phyloP scores from a whole-genome alignment of 257 asterid genomes.

The Buddleja alternifolia region DNA sequence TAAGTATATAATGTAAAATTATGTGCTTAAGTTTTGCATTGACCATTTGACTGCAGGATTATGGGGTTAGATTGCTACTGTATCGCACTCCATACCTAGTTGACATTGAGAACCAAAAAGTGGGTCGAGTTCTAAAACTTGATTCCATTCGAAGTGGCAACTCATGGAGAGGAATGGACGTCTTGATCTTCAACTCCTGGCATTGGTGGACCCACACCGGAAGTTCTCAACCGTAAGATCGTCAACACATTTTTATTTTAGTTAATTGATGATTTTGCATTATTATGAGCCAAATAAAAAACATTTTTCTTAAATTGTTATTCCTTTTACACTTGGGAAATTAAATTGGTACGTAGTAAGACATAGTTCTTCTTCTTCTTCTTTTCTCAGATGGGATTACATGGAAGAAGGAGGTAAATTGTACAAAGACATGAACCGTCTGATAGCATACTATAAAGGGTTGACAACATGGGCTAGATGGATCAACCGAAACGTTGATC shows the following conservation, averaged over 20 bases:
- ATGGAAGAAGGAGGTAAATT: conserved; percentile 64
- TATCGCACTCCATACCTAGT: conserved; percentile 79
- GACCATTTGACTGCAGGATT: conserved; percentile 48
- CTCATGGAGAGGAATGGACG: conserved; percentile 82
- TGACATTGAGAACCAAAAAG: conserved; percentile 59
- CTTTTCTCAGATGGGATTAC: conserved; percentile 69
- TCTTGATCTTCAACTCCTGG: conserved; percentile 85
- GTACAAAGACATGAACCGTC: conserved; percentile 82
- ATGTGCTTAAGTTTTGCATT: no score
- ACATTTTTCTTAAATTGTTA: no score
- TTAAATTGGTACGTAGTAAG: no score
- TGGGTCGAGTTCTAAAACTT: conserved; percentile 60
- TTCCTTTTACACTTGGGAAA: no score
- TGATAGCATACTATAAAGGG: conserved; percentile 83
- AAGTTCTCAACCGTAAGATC: conserved; percentile 69
- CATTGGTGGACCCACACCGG: conserved; percentile 97
- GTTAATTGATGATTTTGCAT: no score
- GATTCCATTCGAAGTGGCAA: conserved; percentile 67
- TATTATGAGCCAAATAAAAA: no score
- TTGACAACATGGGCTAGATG: conserved; percentile 92
- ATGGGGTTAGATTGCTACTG: conserved; percentile 59
- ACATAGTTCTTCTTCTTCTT: no score
- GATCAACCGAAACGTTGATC: conserved; percentile 69
- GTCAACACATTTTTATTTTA: neutral
- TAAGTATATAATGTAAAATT: no score